Evolutionary conservation across 2,329 filamentous ascomycete species (phyloP).

Genomic region (Zasmidium citrigriseum): DNA sequence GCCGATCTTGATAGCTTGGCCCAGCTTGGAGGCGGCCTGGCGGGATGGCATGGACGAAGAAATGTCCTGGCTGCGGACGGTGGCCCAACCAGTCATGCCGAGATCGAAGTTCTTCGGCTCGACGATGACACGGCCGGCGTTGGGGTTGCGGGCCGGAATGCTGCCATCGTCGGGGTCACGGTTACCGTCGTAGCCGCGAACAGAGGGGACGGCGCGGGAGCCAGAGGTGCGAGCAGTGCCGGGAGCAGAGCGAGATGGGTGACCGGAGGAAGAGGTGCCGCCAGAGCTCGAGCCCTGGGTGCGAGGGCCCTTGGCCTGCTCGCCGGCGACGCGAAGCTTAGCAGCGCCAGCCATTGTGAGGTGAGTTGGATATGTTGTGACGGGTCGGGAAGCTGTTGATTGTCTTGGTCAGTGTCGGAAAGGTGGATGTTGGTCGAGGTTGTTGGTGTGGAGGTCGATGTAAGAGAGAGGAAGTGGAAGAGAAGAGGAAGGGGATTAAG

Average conservation of each 20-base stretch:
- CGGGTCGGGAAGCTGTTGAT: background rate
- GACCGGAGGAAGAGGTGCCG: slow-evolving; percentile 10
- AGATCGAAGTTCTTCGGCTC: slow-evolving; percentile 28
- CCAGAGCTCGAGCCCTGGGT: slow-evolving; percentile 3
- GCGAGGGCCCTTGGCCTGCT: slow-evolving; percentile 9
- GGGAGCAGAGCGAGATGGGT: slow-evolving; percentile 6
- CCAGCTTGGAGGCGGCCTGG: slow-evolving; percentile 43
- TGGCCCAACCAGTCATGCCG: slow-evolving; percentile 29
- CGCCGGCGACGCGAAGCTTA: slow-evolving; percentile 18
- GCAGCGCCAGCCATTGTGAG: slow-evolving; percentile 17
- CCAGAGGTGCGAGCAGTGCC: slow-evolving; percentile 10
- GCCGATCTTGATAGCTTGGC: slow-evolving; percentile 41
- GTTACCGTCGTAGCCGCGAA: slow-evolving; percentile 22
- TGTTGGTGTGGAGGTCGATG: background rate
- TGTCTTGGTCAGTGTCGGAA: background rate
- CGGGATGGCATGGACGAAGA: slow-evolving; percentile 20
- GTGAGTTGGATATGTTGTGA: background rate
- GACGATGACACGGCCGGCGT: slow-evolving; percentile 13
- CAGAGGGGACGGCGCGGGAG: slow-evolving; percentile 8
- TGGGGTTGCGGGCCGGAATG: slow-evolving; percentile 15
- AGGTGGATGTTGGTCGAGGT: background rate
- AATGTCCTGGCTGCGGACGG: slow-evolving; percentile 26
- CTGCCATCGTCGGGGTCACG: slow-evolving; percentile 13
- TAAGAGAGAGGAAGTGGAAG: background rate
- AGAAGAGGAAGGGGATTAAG: slow-evolving; percentile 2